Evolutionary conservation across 371 early-diverging fungal genomes (phyloP).

Genomic region (Mucor lusitanicus): DNA sequence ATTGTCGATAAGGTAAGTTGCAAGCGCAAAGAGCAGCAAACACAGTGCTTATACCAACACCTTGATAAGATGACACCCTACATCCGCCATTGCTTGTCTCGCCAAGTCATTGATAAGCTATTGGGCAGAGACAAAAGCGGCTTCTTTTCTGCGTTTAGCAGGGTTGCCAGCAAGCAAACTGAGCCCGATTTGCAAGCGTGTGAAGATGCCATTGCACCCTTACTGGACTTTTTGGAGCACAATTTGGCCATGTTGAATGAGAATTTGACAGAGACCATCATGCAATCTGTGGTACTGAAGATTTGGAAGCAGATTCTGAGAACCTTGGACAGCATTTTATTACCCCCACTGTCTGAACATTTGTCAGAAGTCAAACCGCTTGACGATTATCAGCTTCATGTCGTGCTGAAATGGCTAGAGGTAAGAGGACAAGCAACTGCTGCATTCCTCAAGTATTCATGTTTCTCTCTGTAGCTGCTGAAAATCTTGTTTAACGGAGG

Average conservation of each 20-base stretch:
- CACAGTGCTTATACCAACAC: background rate
- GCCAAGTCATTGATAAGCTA: slow-evolving; percentile 16
- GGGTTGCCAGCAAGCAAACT: slow-evolving; percentile 3
- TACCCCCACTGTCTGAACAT: slow-evolving; percentile 76
- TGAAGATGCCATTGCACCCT: slow-evolving; percentile 64
- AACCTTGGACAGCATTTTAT: slow-evolving; percentile 63
- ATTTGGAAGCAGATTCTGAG: slow-evolving; percentile 80
- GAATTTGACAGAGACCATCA: slow-evolving; percentile 67
- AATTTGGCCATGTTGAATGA: slow-evolving; percentile 72
- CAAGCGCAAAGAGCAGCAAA: background rate
- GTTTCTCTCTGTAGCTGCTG: slow-evolving; percentile 47
- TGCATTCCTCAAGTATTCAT: background rate
- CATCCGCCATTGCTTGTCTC: slow-evolving; percentile 55
- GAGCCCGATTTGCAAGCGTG: slow-evolving; percentile 59
- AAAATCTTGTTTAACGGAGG: slow-evolving; percentile 84
- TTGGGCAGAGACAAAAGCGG: slow-evolving; percentile 23
- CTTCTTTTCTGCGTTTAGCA: slow-evolving; percentile 20
- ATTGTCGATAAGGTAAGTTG: slow-evolving; percentile 60
- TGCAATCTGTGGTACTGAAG: slow-evolving; percentile 70
- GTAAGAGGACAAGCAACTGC: slow-evolving; percentile 17
- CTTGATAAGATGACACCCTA: slow-evolving; percentile 42
- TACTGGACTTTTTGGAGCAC: slow-evolving; percentile 79
- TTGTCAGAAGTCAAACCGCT: slow-evolving; percentile 57
- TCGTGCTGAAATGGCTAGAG: slow-evolving; percentile 67
- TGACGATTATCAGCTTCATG: slow-evolving; percentile 59